phyloP scores from a whole-genome alignment of 2,329 filamentous ascomycete species.

The Sporothrix pseudoabietina region DNA sequence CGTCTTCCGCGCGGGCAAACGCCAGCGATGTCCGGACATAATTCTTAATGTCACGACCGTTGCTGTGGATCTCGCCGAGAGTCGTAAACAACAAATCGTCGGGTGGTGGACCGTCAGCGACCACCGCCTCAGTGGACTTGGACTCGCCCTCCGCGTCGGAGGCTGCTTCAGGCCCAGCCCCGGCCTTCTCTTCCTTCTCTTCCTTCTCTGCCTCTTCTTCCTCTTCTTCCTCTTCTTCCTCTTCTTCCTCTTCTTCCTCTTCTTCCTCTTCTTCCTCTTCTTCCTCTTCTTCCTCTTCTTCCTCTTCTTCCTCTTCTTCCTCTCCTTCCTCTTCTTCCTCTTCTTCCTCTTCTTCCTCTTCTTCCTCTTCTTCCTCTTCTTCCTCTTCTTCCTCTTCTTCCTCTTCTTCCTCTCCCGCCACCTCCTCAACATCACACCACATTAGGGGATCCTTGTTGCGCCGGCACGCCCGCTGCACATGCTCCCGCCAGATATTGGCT shows the following conservation, averaged over 20 bases:
- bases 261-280: background rate
- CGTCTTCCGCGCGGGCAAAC: constrained; percentile 16
- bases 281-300: background rate
- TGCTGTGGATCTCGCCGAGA: constrained; percentile 18
- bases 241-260: background rate
- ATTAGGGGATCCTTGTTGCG: constrained; percentile 15
- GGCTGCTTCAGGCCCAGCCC: no score
- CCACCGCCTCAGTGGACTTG: background rate
- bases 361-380: background rate
- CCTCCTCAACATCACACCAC: background rate
- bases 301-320: background rate
- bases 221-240: background rate
- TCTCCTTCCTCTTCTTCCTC: background rate
- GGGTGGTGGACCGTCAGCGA: background rate
- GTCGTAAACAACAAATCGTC: constrained; percentile 1
- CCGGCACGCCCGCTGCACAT: constrained; percentile 22
- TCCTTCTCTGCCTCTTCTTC: background rate
- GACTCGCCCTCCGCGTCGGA: background rate
- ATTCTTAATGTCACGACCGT: constrained; percentile 26
- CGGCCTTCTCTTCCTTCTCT: background rate
- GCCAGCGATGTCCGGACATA: constrained; percentile 22
- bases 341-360: background rate
- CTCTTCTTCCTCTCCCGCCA: background rate
- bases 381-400: background rate
- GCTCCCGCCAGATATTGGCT: constrained; percentile 24